These are phyloP conservation scores for Saururus chinensis DNA, from an alignment of 164 flowering plant genomes.

Conservation along the genomic window DNA sequence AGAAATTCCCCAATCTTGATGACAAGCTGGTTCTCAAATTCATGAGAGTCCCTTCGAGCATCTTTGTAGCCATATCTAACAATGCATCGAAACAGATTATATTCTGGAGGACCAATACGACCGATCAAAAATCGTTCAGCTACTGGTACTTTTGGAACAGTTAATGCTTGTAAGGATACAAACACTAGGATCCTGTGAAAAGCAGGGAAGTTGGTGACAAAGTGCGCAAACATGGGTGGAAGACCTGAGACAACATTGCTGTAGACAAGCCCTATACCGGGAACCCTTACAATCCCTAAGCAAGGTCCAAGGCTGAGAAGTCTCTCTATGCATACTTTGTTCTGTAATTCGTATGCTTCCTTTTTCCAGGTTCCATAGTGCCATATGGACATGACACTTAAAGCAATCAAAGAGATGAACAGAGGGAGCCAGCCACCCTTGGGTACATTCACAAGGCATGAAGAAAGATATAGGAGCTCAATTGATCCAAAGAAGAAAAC, in stretches of 20 bases:
- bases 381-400: constrained; percentile 48
- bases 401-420: constrained; percentile 20
- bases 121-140: constrained; percentile 27
- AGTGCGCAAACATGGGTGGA: constrained; percentile 46
- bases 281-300: constrained; percentile 28
- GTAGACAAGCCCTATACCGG: constrained; percentile 42
- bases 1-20: constrained; percentile 29
- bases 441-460: constrained; percentile 34
- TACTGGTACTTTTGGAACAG: constrained; percentile 27
- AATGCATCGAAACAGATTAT: constrained; percentile 24
- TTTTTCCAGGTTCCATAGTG: constrained; percentile 44
- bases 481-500: constrained; percentile 46
- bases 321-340: constrained; percentile 30
- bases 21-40: constrained; percentile 30
- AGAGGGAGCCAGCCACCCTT: constrained; percentile 58
- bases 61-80: constrained; percentile 39
- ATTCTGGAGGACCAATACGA: constrained; percentile 32
- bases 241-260: constrained; percentile 29
- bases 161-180: constrained; percentile 25
- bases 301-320: constrained; percentile 28
- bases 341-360: constrained; percentile 25
- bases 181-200: constrained; percentile 36
- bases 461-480: constrained; percentile 43
- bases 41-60: constrained; percentile 16
- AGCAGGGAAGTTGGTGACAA: constrained; percentile 51